These are phyloP conservation scores for Hypoxylon fragiforme DNA, from an alignment of 495 filamentous ascomycete genomes.

Conservation along the genomic window DNA sequence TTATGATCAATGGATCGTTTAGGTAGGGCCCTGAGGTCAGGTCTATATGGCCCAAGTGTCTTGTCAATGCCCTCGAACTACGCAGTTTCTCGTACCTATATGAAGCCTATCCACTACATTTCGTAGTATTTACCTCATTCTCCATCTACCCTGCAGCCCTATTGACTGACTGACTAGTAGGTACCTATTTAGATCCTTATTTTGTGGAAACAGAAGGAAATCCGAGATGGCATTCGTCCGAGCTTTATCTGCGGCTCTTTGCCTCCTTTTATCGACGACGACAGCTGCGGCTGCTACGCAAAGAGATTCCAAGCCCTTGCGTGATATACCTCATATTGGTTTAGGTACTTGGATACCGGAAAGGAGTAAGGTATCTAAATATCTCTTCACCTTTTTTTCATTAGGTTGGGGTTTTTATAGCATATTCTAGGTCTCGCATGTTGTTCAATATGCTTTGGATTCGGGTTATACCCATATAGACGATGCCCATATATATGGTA, in stretches of 20 bases:
- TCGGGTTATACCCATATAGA: slow-evolving; percentile 67
- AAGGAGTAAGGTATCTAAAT: slow-evolving; percentile 10
- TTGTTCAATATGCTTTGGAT: slow-evolving; percentile 43
- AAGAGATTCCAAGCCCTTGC: background rate
- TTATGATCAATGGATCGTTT: slow-evolving; percentile 12
- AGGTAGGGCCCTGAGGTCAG: no score
- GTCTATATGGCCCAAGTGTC: no score
- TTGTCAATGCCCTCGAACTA: no score
- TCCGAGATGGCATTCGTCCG: slow-evolving; percentile 3
- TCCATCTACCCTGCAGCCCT: no score
- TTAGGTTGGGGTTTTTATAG: background rate
- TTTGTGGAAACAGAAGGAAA: background rate
- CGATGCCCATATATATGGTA: slow-evolving; percentile 34
- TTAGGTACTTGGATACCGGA: slow-evolving; percentile 54
- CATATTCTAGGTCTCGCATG: slow-evolving; percentile 26
- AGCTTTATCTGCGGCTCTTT: background rate
- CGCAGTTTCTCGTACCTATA: no score
- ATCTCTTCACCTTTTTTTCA: background rate
- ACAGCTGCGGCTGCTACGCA: background rate
- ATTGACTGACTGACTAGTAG: no score
- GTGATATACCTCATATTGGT: slow-evolving; percentile 50
- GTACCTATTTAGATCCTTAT: background rate
- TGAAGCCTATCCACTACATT: no score
- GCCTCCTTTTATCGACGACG: slow-evolving; percentile 1
- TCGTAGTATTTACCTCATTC: no score